Conservation (phyloP, 495 filamentous ascomycete genomes). For the Neurospora sublineolata region DNA sequence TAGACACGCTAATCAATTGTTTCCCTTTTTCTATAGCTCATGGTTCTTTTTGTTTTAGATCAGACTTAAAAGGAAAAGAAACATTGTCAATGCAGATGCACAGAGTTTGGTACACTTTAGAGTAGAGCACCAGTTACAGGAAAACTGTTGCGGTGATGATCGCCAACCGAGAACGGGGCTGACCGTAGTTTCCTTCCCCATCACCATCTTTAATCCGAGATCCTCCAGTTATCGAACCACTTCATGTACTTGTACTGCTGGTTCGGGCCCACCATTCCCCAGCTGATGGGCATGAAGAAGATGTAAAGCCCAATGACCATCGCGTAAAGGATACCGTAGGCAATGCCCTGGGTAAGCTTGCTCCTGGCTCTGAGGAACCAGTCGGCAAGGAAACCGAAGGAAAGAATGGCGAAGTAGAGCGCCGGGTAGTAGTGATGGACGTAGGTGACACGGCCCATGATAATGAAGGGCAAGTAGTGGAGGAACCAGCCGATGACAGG, state of each 20-base stretch:
- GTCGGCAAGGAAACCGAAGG: constrained; percentile 78
- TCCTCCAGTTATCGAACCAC: constrained; percentile 67
- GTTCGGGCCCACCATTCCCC: constrained; percentile 82
- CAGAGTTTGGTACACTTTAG: not conserved
- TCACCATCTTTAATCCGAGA: constrained; percentile 40
- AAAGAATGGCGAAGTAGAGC: constrained; percentile 93
- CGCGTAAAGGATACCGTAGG: constrained; percentile 63
- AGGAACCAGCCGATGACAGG: constrained; percentile 89
- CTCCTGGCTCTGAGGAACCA: constrained; percentile 58
- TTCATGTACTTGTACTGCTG: constrained; percentile 83
- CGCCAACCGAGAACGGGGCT: not conserved
- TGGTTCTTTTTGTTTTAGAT: not conserved
- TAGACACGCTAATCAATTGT: not conserved
- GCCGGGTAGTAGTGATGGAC: constrained; percentile 99
- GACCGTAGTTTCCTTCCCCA: not conserved
- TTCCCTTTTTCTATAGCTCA: not conserved
- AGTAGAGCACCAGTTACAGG: not conserved
- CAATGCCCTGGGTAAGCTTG: constrained; percentile 45
- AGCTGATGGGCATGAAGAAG: constrained; percentile 88
- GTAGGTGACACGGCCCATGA: constrained; percentile 97
- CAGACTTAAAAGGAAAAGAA: not conserved
- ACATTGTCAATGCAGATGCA: not conserved
- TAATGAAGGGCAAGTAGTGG: constrained; percentile 89
- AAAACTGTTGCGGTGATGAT: not conserved
- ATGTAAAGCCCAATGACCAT: constrained; percentile 68